Conservation (phyloP, 306 rosid species). For the Purshia tridentata region DNA sequence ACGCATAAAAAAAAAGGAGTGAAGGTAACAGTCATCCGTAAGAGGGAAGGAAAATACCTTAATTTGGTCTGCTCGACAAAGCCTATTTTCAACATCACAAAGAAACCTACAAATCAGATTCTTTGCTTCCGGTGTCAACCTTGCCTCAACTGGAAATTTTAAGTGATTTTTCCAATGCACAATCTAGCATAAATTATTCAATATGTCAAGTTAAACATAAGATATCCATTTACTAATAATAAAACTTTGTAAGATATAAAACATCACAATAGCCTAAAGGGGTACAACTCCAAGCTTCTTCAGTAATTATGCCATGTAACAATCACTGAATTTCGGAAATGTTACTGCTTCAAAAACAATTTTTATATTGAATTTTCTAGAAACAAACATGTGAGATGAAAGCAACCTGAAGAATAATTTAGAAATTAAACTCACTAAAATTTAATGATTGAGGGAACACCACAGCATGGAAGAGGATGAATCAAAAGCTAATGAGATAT, state of each 20-base stretch:
- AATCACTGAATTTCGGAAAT: background rate
- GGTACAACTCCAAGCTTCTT: background rate
- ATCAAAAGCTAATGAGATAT: constrained; percentile 1
- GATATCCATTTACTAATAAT: background rate
- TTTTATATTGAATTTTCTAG: background rate
- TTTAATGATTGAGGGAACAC: background rate
- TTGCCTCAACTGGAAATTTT: constrained; percentile 79
- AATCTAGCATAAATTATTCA: constrained; percentile 48
- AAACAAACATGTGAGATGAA: background rate
- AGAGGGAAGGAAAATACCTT: constrained; percentile 45
- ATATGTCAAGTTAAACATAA: constrained; percentile 9
- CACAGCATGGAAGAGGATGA: background rate
- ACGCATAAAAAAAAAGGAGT: background rate
- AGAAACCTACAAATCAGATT: constrained; percentile 79
- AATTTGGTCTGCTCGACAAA: constrained; percentile 72
- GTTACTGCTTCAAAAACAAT: background rate
- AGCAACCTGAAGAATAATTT: background rate
- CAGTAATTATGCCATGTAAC: background rate
- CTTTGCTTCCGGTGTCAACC: constrained; percentile 82
- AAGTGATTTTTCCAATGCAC: constrained; percentile 91
- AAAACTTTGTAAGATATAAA: background rate
- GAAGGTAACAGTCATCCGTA: background rate
- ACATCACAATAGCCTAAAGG: background rate
- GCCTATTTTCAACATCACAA: constrained; percentile 75
- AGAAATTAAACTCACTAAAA: background rate